Base-by-base conservation (phyloP, 495 filamentous ascomycete genomes). In the Podospora comata region DNA sequence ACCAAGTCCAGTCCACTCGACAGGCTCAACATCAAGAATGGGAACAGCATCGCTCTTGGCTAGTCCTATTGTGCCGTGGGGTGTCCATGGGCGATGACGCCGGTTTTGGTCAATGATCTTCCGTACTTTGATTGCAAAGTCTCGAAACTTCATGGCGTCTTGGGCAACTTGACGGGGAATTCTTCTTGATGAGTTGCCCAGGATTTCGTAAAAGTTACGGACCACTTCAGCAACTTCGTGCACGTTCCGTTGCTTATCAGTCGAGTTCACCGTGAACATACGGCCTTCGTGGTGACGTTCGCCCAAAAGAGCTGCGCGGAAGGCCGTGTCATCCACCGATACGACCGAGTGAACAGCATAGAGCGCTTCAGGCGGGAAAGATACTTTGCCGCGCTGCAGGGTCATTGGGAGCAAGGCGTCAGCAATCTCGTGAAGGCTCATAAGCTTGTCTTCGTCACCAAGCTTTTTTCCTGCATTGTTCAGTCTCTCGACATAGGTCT, bases 281-380 rank as follows among this genome's bases (percentile, higher is more conserved):
- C 79, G 77, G 20, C 80, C 79, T 56, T 77, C 73, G 19, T 72
- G 71, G 32, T 76, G 71, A n/a, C 75, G 79, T 39, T 67, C 67
- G 6, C 57, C 70, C 15, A 76, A 71, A 39, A 71, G 65, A 11
- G 82, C 72, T n/a, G 77, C 71, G 3, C 76, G 75, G 63, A 86
- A 85, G 54, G 80, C 81, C 60, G 83, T 78, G 16, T 89, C 86
- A 53, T 85, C 82, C n/a, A 82, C 79, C 3, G 84, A 74, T 16
- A 92, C 72, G 19, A 86, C 80, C 62, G 83, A 86, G 68, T 92
- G 90, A 5, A 94, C 86, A 1, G 90, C 87, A 76, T 90, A 92
- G 0, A 93, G 75, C 3, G 83, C 84, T 34, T 84, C 76, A 5
- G 83, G 75, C 3, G 85, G 75, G n/a, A 85, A 83, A 56, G 85